These are phyloP conservation scores for Polytrichum commune DNA, from an alignment of 225 moss, liverwort and hornwort species.

Conservation along the genomic window DNA sequence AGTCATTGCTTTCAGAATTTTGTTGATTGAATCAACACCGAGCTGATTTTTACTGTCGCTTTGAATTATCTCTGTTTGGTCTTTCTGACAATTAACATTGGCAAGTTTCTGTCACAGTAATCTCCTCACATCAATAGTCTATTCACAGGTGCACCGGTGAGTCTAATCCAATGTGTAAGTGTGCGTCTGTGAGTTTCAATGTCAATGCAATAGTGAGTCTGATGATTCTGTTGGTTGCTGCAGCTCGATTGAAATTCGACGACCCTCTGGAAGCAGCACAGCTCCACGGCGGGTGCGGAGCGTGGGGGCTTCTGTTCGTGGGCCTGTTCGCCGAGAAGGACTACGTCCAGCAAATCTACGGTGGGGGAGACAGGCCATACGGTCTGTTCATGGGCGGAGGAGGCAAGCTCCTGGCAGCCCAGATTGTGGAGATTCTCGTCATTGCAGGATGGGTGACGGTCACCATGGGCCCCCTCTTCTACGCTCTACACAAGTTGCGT, in stretches of 20 bases:
- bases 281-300: conserved; percentile 89
- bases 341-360: conserved; percentile 44
- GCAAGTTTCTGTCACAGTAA: no score
- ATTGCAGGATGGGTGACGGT: conserved; percentile 56
- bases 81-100: no score
- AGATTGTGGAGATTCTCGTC: conserved; percentile 70
- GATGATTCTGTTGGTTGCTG: neutral
- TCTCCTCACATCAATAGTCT: no score
- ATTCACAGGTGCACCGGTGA: no score
- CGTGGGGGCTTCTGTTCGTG: conserved; percentile 78
- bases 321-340: conserved; percentile 72
- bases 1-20: no score
- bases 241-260: conserved; percentile 51
- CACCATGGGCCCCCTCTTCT: conserved; percentile 73
- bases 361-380: conserved; percentile 28
- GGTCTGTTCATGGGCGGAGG: conserved; percentile 89
- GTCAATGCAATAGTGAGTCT: no score
- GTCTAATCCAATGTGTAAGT: no score
- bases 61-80: no score
- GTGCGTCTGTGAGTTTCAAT: no score
- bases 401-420: conserved; percentile 68
- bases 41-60: no score
- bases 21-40: no score
- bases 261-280: conserved; percentile 93
- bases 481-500: conserved; percentile 32